These are phyloP conservation scores for Phalaenopsis equestris DNA, from an alignment of 106 monocot genomes.

Conservation along the genomic window DNA sequence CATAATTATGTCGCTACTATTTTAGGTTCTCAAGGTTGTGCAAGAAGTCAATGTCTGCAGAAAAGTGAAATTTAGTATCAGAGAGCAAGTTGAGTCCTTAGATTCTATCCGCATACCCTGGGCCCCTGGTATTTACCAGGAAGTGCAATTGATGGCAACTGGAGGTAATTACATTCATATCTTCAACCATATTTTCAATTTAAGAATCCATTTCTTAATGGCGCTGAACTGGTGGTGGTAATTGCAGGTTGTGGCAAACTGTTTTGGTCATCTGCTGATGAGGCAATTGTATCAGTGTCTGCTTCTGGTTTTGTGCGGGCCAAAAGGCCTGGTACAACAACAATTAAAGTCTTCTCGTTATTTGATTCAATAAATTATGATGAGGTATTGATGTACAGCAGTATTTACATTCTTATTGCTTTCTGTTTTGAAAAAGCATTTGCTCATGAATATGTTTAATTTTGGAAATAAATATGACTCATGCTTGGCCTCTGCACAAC, in stretches of 20 bases:
- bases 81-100: conserved; percentile 16
- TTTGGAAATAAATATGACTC: not conserved
- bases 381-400: conserved; percentile 53
- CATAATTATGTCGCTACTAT: not conserved
- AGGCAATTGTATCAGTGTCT: conserved; percentile 44
- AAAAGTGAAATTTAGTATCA: conserved; percentile 48
- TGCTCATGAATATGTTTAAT: not conserved
- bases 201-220: not conserved
- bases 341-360: conserved; percentile 61
- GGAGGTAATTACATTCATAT: conserved; percentile 50
- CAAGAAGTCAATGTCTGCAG: conserved; percentile 72
- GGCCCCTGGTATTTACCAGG: conserved; percentile 75
- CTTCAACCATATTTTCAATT: not conserved
- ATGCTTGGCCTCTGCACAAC: not conserved
- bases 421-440: conserved; percentile 1
- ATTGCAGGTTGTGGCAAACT: conserved; percentile 66
- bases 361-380: conserved; percentile 75
- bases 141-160: conserved; percentile 50
- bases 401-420: not conserved
- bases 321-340: conserved; percentile 51
- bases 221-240: not conserved
- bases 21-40: conserved; percentile 57
- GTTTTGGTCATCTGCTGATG: conserved; percentile 68
- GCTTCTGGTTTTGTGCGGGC: conserved; percentile 44
- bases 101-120: conserved; percentile 69